phyloP scores from a whole-genome alignment of 148 eudicot genomes.

The Silene uniflora region DNA sequence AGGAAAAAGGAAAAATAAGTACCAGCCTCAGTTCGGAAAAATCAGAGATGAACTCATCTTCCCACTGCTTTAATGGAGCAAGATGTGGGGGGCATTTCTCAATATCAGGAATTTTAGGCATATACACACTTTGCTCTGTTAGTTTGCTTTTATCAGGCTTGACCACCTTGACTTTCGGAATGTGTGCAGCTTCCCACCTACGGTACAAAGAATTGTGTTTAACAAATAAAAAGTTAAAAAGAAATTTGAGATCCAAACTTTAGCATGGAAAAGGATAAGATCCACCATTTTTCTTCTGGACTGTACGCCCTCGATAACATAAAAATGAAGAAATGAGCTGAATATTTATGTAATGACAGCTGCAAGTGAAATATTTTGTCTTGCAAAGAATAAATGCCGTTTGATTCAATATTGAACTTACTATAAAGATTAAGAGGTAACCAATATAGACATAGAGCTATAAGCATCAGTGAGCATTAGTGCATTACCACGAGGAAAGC shows the following conservation, averaged over 20 bases:
- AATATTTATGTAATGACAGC: background rate
- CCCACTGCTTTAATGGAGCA: conserved; percentile 70
- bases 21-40: conserved; percentile 81
- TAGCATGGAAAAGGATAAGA: background rate
- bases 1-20: conserved; percentile 4
- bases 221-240: conserved; percentile 2
- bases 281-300: background rate
- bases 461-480: too few species aligned
- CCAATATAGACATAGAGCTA: too few species aligned
- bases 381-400: too few species aligned
- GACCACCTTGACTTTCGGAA: conserved; percentile 77
- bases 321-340: background rate
- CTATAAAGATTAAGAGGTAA: too few species aligned
- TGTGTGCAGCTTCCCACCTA: conserved; percentile 84
- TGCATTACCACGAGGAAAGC: too few species aligned
- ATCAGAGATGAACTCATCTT: conserved; percentile 66
- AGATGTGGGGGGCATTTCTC: conserved; percentile 70
- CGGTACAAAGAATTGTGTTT: conserved; percentile 12
- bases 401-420: too few species aligned
- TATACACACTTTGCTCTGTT: conserved; percentile 72
- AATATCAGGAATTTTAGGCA: conserved; percentile 86
- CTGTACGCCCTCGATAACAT: background rate
- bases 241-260: background rate
- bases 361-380: too few species aligned
- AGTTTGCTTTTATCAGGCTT: conserved; percentile 50